Evolutionary conservation across 108 stramenopile species (phyloP).

Genomic region (Mediolabrus comicus): DNA sequence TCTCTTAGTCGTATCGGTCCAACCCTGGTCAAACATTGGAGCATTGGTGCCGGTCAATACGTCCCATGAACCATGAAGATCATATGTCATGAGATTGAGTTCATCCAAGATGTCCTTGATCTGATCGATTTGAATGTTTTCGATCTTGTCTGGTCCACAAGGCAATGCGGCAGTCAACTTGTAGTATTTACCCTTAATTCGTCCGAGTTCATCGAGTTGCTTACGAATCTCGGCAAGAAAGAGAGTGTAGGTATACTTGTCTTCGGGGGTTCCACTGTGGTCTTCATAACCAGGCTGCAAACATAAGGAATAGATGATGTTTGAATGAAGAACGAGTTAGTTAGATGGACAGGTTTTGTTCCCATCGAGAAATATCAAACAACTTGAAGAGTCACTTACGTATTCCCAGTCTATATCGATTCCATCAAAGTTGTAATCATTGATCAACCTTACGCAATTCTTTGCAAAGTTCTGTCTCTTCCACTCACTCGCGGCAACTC

Average conservation of each 20-base stretch:
- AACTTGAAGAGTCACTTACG: background rate
- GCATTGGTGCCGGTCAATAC: constrained; percentile 37
- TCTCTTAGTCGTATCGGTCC: constrained; percentile 14
- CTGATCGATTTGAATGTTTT: constrained; percentile 33
- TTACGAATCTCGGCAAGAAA: constrained; percentile 25
- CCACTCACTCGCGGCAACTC: constrained; percentile 21
- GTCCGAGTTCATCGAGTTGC: constrained; percentile 16
- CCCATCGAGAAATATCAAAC: too few relatives aligned
- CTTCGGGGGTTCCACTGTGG: constrained; percentile 35
- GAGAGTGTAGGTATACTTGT: constrained; percentile 29
- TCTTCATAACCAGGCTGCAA: constrained; percentile 34
- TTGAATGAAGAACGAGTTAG: too few relatives aligned
- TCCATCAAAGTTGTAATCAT: constrained; percentile 42
- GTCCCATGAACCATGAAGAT: constrained; percentile 46
- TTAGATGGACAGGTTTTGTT: too few relatives aligned
- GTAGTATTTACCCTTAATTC: constrained; percentile 28
- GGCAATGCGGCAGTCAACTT: constrained; percentile 46
- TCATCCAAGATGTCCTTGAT: constrained; percentile 25
- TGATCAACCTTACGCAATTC: constrained; percentile 36
- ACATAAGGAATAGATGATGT: too few relatives aligned
- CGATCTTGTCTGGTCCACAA: constrained; percentile 30
- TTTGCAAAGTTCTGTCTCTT: constrained; percentile 20
- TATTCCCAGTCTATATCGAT: too few relatives aligned
- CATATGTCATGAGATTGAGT: constrained; percentile 46
- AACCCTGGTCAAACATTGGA: constrained; percentile 39